A percentile compares a stretch with the other conserved stretches of the same genome.
Conservation (phyloP, 768 basidiomycete genomes). For the Leccinum aurantiacum region DNA sequence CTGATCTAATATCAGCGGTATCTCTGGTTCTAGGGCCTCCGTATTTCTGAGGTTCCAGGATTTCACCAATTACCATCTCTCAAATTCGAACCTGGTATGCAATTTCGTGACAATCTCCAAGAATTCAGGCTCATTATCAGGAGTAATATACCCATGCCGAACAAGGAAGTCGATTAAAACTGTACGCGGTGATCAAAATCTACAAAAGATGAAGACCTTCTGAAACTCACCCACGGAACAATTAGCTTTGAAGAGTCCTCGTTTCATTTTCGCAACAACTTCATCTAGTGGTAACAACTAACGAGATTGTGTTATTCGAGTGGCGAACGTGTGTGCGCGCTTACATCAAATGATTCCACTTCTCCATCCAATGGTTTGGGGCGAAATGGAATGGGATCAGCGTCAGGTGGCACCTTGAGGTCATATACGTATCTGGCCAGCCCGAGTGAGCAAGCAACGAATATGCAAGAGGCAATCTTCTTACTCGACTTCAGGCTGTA, state of each 20-base stretch:
- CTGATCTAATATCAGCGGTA: no score
- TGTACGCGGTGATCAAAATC: constrained; percentile 29
- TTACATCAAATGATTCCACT: constrained; percentile 89
- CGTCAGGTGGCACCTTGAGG: constrained; percentile 58
- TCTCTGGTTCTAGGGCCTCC: neutral
- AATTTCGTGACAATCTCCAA: constrained; percentile 72
- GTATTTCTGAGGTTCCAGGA: neutral
- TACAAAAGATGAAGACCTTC: neutral
- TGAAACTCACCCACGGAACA: constrained; percentile 73
- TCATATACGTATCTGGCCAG: constrained; percentile 75
- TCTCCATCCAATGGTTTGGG: constrained; percentile 88
- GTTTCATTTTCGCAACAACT: constrained; percentile 62
- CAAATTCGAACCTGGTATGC: constrained; percentile 70
- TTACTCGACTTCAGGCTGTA: constrained; percentile 87
- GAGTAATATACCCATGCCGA: constrained; percentile 79
- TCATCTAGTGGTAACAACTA: constrained; percentile 68
- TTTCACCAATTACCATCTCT: constrained; percentile 41
- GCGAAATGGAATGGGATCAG: constrained; percentile 48
- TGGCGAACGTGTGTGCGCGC: constrained; percentile 13
- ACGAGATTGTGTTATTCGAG: neutral
- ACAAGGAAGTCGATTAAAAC: constrained; percentile 90
- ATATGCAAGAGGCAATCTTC: constrained; percentile 20
- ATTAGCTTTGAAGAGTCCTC: constrained; percentile 87
- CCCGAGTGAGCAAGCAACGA: neutral
- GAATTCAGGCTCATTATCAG: constrained; percentile 84